These are phyloP conservation scores for Akebia trifoliata DNA, from an alignment of 164 flowering plant species.

Conservation along the genomic window DNA sequence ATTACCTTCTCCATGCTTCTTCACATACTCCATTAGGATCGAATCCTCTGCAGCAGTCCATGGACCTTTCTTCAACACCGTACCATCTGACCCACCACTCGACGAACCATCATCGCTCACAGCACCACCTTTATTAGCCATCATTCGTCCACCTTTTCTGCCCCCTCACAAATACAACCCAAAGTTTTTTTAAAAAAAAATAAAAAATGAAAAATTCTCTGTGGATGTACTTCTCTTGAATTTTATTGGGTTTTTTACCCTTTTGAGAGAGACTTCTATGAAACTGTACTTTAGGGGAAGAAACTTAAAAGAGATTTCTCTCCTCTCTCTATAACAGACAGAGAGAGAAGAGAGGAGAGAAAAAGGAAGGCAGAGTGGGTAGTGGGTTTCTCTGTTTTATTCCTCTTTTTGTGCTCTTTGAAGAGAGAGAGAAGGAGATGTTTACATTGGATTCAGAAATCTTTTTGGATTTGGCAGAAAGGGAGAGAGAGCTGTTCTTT, in stretches of 20 bases:
- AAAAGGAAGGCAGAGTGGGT: neutral
- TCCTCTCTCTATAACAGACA: conserved; percentile 9
- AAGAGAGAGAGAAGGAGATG: neutral
- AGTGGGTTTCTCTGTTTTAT: conserved; percentile 2
- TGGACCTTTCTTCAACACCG: conserved; percentile 58
- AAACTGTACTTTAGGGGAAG: neutral
- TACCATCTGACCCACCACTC: conserved; percentile 9
- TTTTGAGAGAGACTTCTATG: neutral
- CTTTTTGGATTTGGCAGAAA: neutral
- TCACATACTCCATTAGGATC: conserved; percentile 59
- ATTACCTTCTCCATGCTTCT: conserved; percentile 71
- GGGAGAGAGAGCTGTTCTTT: neutral
- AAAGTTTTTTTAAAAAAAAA: neutral
- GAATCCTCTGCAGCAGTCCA: conserved; percentile 80
- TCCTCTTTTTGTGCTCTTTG: neutral
- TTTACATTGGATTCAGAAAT: neutral
- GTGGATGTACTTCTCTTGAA: neutral
- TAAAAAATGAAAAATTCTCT: neutral
- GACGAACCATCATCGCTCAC: conserved; percentile 11
- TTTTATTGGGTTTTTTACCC: neutral
- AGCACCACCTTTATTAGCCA: conserved; percentile 1
- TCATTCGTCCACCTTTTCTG: conserved; percentile 8
- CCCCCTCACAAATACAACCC: neutral
- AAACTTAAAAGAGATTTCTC: conserved; percentile 2
- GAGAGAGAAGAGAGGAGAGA: neutral